A percentile compares a stretch with the other conserved stretches of the same genome.
Conservation (phyloP, 768 basidiomycete species). For the Leccinum rimulosum region DNA sequence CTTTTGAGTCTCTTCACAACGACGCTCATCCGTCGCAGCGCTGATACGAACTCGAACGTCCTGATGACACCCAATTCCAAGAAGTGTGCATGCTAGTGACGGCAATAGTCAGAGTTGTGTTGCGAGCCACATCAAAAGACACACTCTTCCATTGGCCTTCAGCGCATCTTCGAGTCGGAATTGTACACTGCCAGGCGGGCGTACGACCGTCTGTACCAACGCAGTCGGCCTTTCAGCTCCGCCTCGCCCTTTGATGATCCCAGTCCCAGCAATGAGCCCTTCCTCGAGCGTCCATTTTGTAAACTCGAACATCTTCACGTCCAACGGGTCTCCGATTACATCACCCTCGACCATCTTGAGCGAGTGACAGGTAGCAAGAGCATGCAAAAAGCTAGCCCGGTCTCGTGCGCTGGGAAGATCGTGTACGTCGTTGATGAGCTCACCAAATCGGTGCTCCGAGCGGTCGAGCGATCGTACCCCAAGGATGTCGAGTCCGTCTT, state of each 20-base stretch:
- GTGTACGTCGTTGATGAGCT: constrained; percentile 81
- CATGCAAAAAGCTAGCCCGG: constrained; percentile 86
- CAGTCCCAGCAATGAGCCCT: constrained; percentile 69
- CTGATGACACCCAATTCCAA: constrained; percentile 95
- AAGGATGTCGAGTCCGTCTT: constrained; percentile 96
- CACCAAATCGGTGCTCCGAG: constrained; percentile 75
- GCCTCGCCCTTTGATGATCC: constrained; percentile 63
- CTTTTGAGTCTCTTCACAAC: constrained; percentile 95
- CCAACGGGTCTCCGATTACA: constrained; percentile 92
- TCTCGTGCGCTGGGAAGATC: constrained; percentile 73
- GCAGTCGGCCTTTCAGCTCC: constrained; percentile 72
- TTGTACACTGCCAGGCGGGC: constrained; percentile 89
- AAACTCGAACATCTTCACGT: constrained; percentile 98
- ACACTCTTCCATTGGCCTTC: constrained; percentile 75
- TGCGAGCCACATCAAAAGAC: constrained; percentile 10
- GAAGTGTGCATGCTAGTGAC: constrained; percentile 85
- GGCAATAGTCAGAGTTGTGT: not conserved
- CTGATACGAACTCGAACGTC: constrained; percentile 94
- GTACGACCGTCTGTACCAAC: constrained; percentile 92
- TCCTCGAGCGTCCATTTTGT: constrained; percentile 97
- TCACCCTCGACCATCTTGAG: constrained; percentile 86
- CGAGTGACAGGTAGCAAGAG: constrained; percentile 94
- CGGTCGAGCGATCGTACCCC: constrained; percentile 88
- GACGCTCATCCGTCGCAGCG: constrained; percentile 94
- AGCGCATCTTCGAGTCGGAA: constrained; percentile 94